phyloP scores from a whole-genome alignment of 257 asterid species.

The Fraxinus cuspidata region DNA sequence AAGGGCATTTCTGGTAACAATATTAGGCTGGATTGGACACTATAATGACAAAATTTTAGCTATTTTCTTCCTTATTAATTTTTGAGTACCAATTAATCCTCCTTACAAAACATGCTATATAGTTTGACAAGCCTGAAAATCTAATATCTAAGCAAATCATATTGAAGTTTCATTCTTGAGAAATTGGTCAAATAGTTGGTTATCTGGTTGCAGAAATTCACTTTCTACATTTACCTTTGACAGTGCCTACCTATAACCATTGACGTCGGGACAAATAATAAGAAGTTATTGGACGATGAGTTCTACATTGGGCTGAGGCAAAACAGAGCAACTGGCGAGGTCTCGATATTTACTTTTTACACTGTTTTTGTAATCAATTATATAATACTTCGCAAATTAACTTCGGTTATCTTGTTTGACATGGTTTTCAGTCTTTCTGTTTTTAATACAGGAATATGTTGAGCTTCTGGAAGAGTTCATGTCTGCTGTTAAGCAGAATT shows the following conservation, averaged over 20 bases:
- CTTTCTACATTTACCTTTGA: constrained; percentile 9
- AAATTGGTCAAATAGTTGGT: not conserved
- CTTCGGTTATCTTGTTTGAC: constrained; percentile 1
- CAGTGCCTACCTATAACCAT: constrained; percentile 91
- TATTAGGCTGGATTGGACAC: not conserved
- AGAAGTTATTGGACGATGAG: constrained; percentile 74
- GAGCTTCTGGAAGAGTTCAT: constrained; percentile 87
- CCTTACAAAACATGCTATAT: not conserved
- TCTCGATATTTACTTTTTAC: constrained; percentile 26
- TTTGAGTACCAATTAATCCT: too few relatives aligned
- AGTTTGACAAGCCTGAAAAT: not conserved
- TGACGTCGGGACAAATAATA: constrained; percentile 89
- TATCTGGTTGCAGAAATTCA: not conserved
- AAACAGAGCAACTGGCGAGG: constrained; percentile 82
- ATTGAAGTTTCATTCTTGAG: not conserved
- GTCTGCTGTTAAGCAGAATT: constrained; percentile 80
- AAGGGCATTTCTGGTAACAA: too few relatives aligned
- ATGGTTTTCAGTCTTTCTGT: constrained; percentile 8
- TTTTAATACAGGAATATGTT: constrained; percentile 60
- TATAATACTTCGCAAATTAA: not conserved
- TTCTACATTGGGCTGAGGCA: constrained; percentile 86
- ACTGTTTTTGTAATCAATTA: constrained; percentile 14
- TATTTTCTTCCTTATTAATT: not conserved
- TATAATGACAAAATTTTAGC: not conserved
- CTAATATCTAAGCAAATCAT: too few relatives aligned